These are phyloP conservation scores for Akanthomyces lecanii DNA, from an alignment of 2,329 filamentous ascomycete genomes.

Conservation along the genomic window DNA sequence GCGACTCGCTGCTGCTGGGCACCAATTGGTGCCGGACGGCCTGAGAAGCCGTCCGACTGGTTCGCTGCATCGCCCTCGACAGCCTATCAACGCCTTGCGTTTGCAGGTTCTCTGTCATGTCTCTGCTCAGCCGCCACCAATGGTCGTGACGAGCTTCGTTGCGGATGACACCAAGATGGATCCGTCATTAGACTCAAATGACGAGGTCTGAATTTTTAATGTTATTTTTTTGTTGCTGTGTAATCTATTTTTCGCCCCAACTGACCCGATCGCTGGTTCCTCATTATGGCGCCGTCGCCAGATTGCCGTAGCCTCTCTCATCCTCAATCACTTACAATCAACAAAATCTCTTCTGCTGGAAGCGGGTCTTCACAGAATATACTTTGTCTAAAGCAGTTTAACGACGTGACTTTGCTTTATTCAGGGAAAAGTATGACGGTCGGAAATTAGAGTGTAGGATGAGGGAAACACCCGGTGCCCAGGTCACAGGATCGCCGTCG, in stretches of 20 bases:
- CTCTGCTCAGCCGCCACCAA: slow-evolving; percentile 17
- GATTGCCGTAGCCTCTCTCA: slow-evolving; percentile 6
- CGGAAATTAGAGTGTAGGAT: slow-evolving; percentile 8
- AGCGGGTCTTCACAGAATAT: background rate
- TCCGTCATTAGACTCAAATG: slow-evolving; percentile 16
- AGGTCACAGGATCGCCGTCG: slow-evolving; percentile 6
- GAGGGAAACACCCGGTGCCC: slow-evolving; percentile 3
- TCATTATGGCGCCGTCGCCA: slow-evolving; percentile 16
- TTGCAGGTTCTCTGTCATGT: slow-evolving; percentile 5
- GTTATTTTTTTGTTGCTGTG: background rate
- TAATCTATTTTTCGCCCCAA: slow-evolving; percentile 6
- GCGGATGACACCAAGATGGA: slow-evolving; percentile 15
- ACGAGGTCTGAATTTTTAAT: slow-evolving; percentile 3
- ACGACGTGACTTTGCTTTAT: background rate
- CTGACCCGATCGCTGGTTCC: slow-evolving; percentile 11
- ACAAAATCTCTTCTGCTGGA: background rate
- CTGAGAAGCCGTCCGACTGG: slow-evolving; percentile 14
- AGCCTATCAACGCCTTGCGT: slow-evolving; percentile 11
- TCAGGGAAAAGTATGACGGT: background rate
- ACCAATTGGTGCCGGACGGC: slow-evolving; percentile 7
- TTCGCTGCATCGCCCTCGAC: background rate
- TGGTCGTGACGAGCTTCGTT: slow-evolving; percentile 3
- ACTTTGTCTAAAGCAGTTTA: background rate
- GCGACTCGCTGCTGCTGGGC: slow-evolving; percentile 4
- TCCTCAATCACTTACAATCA: background rate